Evolutionary conservation across 1,139 yeast species (phyloP), one percentile per base, ranked within the genome.

Genomic region (Blastobotrys elegans): DNA sequence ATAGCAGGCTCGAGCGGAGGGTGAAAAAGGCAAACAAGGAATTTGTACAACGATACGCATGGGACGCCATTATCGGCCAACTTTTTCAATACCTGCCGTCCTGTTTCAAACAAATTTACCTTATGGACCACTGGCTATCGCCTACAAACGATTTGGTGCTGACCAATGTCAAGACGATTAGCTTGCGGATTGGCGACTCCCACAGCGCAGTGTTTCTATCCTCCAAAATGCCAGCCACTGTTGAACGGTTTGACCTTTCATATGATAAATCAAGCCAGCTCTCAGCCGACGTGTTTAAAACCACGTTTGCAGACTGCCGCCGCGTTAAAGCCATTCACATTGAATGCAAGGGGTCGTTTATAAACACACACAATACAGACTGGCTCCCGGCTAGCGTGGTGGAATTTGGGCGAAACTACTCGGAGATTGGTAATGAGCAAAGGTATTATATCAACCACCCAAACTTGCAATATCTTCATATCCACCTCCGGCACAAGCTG

Each of bases 321-420:
- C 24, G 44, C 3, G 16, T 44, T 24, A 34, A 34, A n/a, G 22
- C 26, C 13, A 13, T 44, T 3, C 20, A 39, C 20, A 20, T 44
- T 6, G 47, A 44, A 16, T 29, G 34, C 22, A 21, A 30, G 13
- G 24, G 35, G 3, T 5, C 34, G 3, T 33, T 42, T 7, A 13
- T 10, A 18, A 44, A 44, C 36, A 44, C 39, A 4, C 16, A 16
- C 11, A 21, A 44, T 27, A 44, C 44, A 5, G 43, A 44, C 14
- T 44, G 47, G 47, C n/a, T 44, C 14, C 47, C 47, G n/a, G 14
- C 39, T 3, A 40, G 44, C 24, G 34, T 39, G 11, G 14, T 27
- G 5, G 47, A 44, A 14, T 39, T 44, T 39, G 40, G 47, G 27
- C 24, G 43, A 3, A 13, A 34, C 18, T 44, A 39, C 17, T 18